Evolutionary conservation across 176 grass and related monocot genomes (phyloP).

Genomic region (Oryza australiensis): DNA sequence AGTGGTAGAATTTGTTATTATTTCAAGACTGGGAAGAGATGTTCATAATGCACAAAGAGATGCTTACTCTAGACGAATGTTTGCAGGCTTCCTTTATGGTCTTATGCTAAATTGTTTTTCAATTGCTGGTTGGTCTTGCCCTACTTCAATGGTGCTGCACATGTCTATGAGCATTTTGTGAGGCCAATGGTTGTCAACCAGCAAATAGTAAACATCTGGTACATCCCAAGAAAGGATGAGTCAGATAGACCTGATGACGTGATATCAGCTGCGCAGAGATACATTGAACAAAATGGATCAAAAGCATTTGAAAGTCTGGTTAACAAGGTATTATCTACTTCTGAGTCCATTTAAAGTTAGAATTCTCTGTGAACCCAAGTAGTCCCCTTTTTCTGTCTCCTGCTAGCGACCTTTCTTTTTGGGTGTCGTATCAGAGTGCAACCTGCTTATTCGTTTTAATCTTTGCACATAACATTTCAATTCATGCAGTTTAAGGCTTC

Average conservation of each 20-base stretch:
- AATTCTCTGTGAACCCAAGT: background rate
- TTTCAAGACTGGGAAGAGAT: background rate
- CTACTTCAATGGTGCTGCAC: conserved; percentile 82
- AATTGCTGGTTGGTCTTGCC: conserved; percentile 96
- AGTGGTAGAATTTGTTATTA: background rate
- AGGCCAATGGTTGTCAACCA: conserved; percentile 84
- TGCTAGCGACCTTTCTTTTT: background rate
- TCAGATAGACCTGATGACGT: conserved; percentile 63
- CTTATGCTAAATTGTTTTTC: conserved; percentile 83
- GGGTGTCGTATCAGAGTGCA: background rate
- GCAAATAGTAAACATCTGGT: conserved; percentile 76
- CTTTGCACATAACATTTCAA: background rate
- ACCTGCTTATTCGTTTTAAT: background rate
- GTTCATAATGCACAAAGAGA: background rate
- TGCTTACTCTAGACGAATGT: conserved; percentile 26
- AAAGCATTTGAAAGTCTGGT: conserved; percentile 83
- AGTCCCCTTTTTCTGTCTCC: background rate
- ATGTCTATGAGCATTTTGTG: conserved; percentile 90
- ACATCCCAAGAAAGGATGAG: conserved; percentile 64
- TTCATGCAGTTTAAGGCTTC: conserved; percentile 54
- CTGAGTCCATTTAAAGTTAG: background rate
- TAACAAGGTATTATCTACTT: conserved; percentile 68
- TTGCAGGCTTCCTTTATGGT: conserved; percentile 93
- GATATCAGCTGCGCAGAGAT: conserved; percentile 76
- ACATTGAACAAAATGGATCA: conserved; percentile 83